Evolutionary conservation across 225 moss, liverwort and hornwort genomes (phyloP).

Genomic region (Bryum argenteum): DNA sequence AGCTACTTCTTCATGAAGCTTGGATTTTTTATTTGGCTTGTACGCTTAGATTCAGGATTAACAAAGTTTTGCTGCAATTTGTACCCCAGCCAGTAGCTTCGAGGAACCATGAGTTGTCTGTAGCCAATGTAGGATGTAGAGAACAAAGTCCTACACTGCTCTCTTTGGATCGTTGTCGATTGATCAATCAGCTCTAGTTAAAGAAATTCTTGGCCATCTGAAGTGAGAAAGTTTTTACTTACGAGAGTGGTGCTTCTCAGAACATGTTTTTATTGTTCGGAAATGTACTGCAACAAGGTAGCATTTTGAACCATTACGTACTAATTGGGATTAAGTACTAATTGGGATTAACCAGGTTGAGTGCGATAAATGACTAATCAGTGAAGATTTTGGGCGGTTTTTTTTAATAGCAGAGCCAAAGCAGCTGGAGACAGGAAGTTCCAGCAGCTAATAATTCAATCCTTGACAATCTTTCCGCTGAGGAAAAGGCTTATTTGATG

Average conservation of each 20-base stretch:
- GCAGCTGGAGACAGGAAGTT: slow-evolving; percentile 43
- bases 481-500: slow-evolving; percentile 39
- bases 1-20: too few species aligned
- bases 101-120: too few species aligned
- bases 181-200: not conserved
- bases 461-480: slow-evolving; percentile 40
- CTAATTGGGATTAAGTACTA: too few species aligned
- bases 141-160: not conserved
- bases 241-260: not conserved
- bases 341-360: not conserved
- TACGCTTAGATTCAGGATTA: too few species aligned
- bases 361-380: slow-evolving; percentile 7
- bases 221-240: not conserved
- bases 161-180: not conserved
- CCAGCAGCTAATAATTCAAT: slow-evolving; percentile 29
- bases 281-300: not conserved
- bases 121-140: not conserved
- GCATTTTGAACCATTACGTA: too few species aligned
- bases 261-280: not conserved
- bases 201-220: not conserved
- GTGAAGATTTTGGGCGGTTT: slow-evolving; percentile 12
- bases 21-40: too few species aligned
- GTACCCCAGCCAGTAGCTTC: not conserved
- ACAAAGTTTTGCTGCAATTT: too few species aligned
- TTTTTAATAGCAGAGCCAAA: slow-evolving; percentile 37